phyloP scores from a whole-genome alignment of 2,329 filamentous ascomycete species.

The Sphaceloma murrayae region DNA sequence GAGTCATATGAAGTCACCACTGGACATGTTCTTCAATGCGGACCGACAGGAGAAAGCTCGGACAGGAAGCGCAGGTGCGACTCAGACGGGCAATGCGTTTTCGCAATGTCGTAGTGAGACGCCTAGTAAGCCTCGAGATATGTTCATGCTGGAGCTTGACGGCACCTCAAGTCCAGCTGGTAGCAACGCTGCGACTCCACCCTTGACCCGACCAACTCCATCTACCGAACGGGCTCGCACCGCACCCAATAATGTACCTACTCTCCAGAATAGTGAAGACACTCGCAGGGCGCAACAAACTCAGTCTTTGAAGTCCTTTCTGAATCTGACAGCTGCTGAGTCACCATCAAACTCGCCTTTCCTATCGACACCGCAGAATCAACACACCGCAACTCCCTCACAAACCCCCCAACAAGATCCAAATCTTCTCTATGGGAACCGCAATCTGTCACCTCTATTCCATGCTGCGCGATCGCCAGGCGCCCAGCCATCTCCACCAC shows the following conservation, averaged over 20 bases:
- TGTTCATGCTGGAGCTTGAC: slow-evolving; percentile 62
- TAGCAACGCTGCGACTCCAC: slow-evolving; percentile 22
- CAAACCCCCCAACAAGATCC: slow-evolving; percentile 23
- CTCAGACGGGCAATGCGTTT: neutral
- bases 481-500: slow-evolving; percentile 20
- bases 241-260: slow-evolving; percentile 26
- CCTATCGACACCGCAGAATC: slow-evolving; percentile 17
- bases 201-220: slow-evolving; percentile 21
- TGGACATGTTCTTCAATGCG: slow-evolving; percentile 85
- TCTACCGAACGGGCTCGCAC: slow-evolving; percentile 26
- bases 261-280: slow-evolving; percentile 31
- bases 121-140: slow-evolving; percentile 22
- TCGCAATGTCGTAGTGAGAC: slow-evolving; percentile 14
- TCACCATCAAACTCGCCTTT: slow-evolving; percentile 14
- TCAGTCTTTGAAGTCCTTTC: slow-evolving; percentile 37
- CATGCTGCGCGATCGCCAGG: slow-evolving; percentile 36
- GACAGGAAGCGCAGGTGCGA: slow-evolving; percentile 44
- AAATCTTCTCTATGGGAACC: slow-evolving; percentile 36
- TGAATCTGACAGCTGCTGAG: slow-evolving; percentile 23
- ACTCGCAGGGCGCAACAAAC: slow-evolving; percentile 43
- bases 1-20: slow-evolving; percentile 57
- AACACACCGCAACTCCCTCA: slow-evolving; percentile 21
- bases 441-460: slow-evolving; percentile 42
- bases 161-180: slow-evolving; percentile 34
- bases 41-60: slow-evolving; percentile 68